Evolutionary conservation across 2,329 filamentous ascomycete genomes (phyloP), one percentile per base, ranked within the genome.

Genomic region (Sclerotinia trifoliorum): DNA sequence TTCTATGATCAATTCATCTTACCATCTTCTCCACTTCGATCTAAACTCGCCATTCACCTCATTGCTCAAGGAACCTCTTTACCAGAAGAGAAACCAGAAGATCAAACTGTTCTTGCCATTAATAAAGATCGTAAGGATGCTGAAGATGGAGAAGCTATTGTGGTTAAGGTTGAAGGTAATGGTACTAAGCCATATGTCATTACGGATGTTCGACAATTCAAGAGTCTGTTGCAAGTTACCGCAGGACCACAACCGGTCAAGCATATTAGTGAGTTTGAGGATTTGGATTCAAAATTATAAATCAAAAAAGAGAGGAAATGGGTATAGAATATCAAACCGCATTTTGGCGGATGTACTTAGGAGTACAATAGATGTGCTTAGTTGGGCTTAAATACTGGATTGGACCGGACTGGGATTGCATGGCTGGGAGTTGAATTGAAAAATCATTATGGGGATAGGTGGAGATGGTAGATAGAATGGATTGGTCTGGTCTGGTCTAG

Each of bases 11-110:
- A 86, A 35, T 91, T 88, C 80, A 91, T 99, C 73, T 85, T 88
- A 70, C 93, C 94, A 0, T 80, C 83, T 1, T 97, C 94, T 3
- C 80, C 84, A 0, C 82, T 81, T 0, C 87, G 95, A 61, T 89
- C 93, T n/a, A 97, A 97, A 77, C 80, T 96, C 8, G 89, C 92
- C 0, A 87, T 97, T 21, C 91, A 98, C 76, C 83, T 98, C 32
- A 85, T 90, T 67, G 94, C 94, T 0, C 91, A 94, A 76, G 57
- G 56, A 35, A 84, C 86, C 3, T 80, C 71, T 10, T 42, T 44
- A 21, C 32, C 81, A 64, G 82, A 84, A 39, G 77, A 75, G 46
- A 73, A 70, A 48, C 62, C 79, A 75, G 82, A 75, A 68, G 82
- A 75, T 49, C 75, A 73, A 26, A 77, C 76, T 71, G 77, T 64